Evolutionary conservation across 345 rosid genomes (phyloP), one percentile per base, ranked within the genome.

Genomic region (Trapa bicornis): DNA sequence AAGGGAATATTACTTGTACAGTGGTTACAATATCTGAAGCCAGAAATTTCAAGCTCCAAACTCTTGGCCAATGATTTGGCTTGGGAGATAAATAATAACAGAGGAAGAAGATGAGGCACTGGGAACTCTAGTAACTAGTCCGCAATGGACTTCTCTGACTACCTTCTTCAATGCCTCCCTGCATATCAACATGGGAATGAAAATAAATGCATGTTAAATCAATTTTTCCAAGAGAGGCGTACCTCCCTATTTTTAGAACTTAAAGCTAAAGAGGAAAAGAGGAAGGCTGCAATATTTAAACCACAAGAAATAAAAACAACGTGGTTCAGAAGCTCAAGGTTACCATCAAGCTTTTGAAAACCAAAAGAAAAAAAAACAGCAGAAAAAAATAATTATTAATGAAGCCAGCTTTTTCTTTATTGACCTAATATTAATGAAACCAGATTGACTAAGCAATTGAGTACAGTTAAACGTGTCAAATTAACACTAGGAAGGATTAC

Each of bases 131-230:
- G 72, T 79, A 78, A 65, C 79, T 78, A 94, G 83, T 84, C 82
- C 86, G 82, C 82, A 85, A 65, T 72, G 82, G 72, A 75, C 86
- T 91, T 75, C 87, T 85, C 67, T 81, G 91, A 80, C 83, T 86
- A 74, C 87, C 86, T 76, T 84, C 92, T 72, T 90, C 91, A n/a
- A 73, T 52, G 73, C 71, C 74, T 67, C 82, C 96, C 99, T 91
- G 95, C 79, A 15, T 17, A 41, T 41, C 43, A 41, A 8, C 43
- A 41, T 41, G 2, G 43, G 4, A 41, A 41, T 41, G 43, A 41
- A 41, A 41, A 41, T 0, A 47, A 47, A 47, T 11, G 53, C 53
- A 47, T 47, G 53, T 47, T 47, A 47, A 17, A 4, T 47, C 53
- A 47, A 4, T 47, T 41, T 15, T 17, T 0, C 52, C 1, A 4